Evolutionary conservation across 306 rosid species (phyloP), one percentile per base, ranked within the genome.

Genomic region (Cucurbita maxima): DNA sequence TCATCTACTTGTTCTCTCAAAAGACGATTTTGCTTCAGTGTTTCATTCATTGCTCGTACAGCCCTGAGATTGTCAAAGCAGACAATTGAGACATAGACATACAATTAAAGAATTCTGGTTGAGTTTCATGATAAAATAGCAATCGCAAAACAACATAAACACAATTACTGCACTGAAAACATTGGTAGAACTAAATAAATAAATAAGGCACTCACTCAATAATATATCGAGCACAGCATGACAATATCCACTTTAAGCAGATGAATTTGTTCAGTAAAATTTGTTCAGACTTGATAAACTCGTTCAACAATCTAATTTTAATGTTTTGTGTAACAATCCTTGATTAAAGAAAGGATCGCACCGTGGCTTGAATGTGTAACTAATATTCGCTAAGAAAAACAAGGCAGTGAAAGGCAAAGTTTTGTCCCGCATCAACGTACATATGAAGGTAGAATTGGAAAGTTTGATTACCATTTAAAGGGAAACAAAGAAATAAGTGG

Each of bases 41-140:
- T 94, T 82, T 94, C 99, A 81, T 85, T 91, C 99, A 95, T 95
- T 53, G 96, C 99, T 6, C 96, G 86, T 52, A 95, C 97, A 86
- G 97, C 97, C 96, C 99, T 95, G 73, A 78, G 20, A 70, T 55
- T 10, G 73, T 69, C 16, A 12, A 45, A 43, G 73, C 55, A 67
- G 13, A 22, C 4, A 70, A 50, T 45, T 51, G 74, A 70, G 30
- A 10, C 58, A 47, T 7, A 50, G 10, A 16, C 58, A 47, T 30
- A 70, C 14, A 67, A 67, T 10, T 45, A 18, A 2, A 36, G 5
- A 36, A 34, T 38, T 66, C 53, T 38, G 34, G n/a, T 41, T 22
- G 3, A 47, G 14, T 68, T 22, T 47, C 25, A 22, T 22, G 45
- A 70, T 25, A 54, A 34, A 71, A 51, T 71, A 2, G 14, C 58